Base-by-base conservation (phyloP, 345 rosid genomes). In the Camelina sativa region DNA sequence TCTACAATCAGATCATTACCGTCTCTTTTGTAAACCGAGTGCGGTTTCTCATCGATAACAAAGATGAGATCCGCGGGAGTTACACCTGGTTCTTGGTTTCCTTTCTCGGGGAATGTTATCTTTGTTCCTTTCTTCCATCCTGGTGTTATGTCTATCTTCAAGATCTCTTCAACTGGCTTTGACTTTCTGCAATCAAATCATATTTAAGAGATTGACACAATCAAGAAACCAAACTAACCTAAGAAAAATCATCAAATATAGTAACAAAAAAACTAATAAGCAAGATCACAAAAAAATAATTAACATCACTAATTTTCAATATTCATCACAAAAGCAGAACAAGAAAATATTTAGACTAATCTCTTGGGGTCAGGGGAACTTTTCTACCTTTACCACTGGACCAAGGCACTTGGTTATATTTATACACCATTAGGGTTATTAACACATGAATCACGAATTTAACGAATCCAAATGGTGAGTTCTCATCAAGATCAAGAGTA, bases 81-180 rank as follows among this genome's bases (percentile, higher is more conserved):
- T 11, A 79, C 63, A 5, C 90, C 91, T 0, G 89, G 89, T 67
- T 88, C 86, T 25, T 85, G 81, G 76, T 91, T 87, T 60, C 97
- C 94, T 79, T 91, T 87, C 84, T 81, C 97, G 0, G 88, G 91
- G 63, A 91, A 88, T n/a, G 92, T 88, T 72, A 91, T 86, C 80
- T 89, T 88, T 2, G 97, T 89, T 35, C 96, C 92, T 69, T 86
- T 91, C 80, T 88, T 91, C 97, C 97, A 91, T 20, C 97, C 96
- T 11, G 92, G 93, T 63, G 82, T 76, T 56, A 89, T 84, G 16
- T 86, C 91, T 50, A 88, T 86, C 80, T 85, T 90, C 62, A 90
- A 59, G 37, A 80, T 82, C 81, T 94, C 98, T 11, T 94, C 90
- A 10, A 86, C 84, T 8, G 86, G 83, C 52, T 78, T 85, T 50